phyloP scores from a whole-genome alignment of 441 rosid genomes.

The Pelargonium myrrhifolium region DNA sequence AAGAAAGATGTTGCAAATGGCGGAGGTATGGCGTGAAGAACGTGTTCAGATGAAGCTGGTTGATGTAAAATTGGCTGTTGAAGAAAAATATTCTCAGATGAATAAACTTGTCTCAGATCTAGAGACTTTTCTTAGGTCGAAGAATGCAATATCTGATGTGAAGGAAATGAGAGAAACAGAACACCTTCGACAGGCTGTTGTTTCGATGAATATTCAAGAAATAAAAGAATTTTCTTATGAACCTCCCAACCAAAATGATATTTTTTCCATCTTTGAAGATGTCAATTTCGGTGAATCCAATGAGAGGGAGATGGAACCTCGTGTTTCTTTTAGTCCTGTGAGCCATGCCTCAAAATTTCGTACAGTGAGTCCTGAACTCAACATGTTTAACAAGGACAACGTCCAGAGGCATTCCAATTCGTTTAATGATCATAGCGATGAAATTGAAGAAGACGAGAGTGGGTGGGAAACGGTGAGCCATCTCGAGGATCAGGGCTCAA shows the following conservation, averaged over 20 bases:
- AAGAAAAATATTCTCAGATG: conserved; percentile 51
- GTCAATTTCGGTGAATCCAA: conserved; percentile 43
- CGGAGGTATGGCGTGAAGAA: conserved; percentile 74
- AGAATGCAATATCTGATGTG: conserved; percentile 27
- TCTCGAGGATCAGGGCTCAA: conserved; percentile 81
- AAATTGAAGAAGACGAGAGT: not conserved
- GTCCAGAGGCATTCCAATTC: not conserved
- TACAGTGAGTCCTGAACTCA: conserved; percentile 42
- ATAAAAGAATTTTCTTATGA: conserved; percentile 36
- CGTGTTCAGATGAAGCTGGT: conserved; percentile 58
- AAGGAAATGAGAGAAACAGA: conserved; percentile 56
- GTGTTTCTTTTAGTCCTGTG: conserved; percentile 38
- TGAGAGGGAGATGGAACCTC: conserved; percentile 50
- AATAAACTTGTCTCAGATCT: conserved; percentile 39
- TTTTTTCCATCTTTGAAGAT: conserved; percentile 69
- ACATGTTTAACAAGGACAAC: conserved; percentile 3
- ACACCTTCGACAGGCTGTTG: conserved; percentile 33
- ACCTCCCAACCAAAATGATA: conserved; percentile 65
- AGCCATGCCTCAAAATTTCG: conserved; percentile 51
- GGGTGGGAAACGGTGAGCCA: conserved; percentile 5
- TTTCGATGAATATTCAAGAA: conserved; percentile 33
- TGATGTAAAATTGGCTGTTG: conserved; percentile 55
- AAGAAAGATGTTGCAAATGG: conserved; percentile 53
- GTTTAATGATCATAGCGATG: not conserved
- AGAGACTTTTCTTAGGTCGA: conserved; percentile 39